Evolutionary conservation across 176 grass and related monocot species (phyloP).

Genomic region (Oropetium thomaeum): DNA sequence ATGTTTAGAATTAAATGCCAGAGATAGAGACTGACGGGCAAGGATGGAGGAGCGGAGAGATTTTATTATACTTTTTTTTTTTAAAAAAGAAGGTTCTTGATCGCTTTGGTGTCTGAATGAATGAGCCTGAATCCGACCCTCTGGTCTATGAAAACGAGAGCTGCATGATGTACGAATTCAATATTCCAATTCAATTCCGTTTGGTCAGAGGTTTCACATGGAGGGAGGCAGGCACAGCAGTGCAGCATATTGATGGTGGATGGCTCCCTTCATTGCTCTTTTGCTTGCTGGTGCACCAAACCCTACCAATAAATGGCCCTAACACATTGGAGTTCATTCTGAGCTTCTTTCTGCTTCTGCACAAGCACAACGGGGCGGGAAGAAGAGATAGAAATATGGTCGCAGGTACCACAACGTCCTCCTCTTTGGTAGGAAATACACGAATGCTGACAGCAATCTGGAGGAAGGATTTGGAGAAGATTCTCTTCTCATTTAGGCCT

Average conservation of each 20-base stretch:
- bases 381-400: not conserved
- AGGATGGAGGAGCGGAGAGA: not conserved
- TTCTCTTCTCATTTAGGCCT: not conserved
- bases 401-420: not conserved
- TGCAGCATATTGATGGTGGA: constrained; percentile 35
- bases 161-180: constrained; percentile 15
- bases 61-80: not conserved
- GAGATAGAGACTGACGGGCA: not conserved
- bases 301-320: constrained; percentile 15
- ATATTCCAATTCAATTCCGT: constrained; percentile 45
- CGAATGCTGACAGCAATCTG: not conserved
- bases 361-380: not conserved
- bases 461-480: constrained; percentile 3
- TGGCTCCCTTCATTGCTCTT: constrained; percentile 30
- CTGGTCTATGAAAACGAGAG: not conserved
- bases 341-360: not conserved
- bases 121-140: not conserved
- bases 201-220: constrained; percentile 56
- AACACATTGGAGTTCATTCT: not conserved
- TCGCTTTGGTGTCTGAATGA: constrained; percentile 18
- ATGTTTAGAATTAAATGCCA: constrained; percentile 28
- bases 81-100: constrained; percentile 35
- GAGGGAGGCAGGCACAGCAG: constrained; percentile 40
- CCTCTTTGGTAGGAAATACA: not conserved
- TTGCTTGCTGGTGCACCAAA: constrained; percentile 44